These are phyloP conservation scores for Pythium coloratum DNA, from an alignment of 352 stramenopile species.

Conservation along the genomic window DNA sequence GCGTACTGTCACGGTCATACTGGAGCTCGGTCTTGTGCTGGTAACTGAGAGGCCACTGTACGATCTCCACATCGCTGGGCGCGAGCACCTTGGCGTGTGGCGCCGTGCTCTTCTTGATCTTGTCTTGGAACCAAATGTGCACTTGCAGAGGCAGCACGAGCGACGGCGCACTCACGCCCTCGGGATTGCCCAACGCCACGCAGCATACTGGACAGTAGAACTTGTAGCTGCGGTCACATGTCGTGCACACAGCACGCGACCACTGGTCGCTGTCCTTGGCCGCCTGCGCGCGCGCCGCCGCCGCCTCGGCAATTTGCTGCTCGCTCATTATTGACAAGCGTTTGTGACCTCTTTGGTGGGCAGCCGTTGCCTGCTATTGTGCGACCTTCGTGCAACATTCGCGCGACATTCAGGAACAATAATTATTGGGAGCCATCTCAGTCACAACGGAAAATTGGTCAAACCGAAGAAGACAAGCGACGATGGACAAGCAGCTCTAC, in stretches of 20 bases:
- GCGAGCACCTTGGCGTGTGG: slow-evolving; percentile 84
- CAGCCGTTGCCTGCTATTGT: slow-evolving; percentile 12
- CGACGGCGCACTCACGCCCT: slow-evolving; percentile 46
- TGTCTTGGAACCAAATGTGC: slow-evolving; percentile 88
- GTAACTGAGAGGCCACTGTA: slow-evolving; percentile 50
- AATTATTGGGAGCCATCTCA: slow-evolving; percentile 2
- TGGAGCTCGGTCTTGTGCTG: slow-evolving; percentile 23
- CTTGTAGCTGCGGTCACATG: slow-evolving; percentile 82
- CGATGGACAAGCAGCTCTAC: slow-evolving; percentile 71
- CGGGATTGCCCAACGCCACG: slow-evolving; percentile 56
- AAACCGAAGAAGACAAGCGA: neutral
- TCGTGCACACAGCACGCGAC: slow-evolving; percentile 55
- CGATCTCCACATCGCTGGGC: slow-evolving; percentile 67
- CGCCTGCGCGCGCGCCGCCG: slow-evolving; percentile 1
- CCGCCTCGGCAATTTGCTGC: neutral
- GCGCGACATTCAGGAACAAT: neutral
- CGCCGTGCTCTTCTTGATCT: slow-evolving; percentile 88
- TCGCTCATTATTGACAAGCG: slow-evolving; percentile 13
- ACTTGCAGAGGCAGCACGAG: slow-evolving; percentile 73
- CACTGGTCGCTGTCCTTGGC: slow-evolving; percentile 31
- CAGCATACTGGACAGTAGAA: slow-evolving; percentile 85
- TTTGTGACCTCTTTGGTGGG: slow-evolving; percentile 13
- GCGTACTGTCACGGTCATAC: slow-evolving; percentile 61
- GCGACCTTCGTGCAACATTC: slow-evolving; percentile 35
- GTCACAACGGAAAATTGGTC: neutral